phyloP scores from a whole-genome alignment of 805 yeast species.

The Wickerhamiella lipophila region DNA sequence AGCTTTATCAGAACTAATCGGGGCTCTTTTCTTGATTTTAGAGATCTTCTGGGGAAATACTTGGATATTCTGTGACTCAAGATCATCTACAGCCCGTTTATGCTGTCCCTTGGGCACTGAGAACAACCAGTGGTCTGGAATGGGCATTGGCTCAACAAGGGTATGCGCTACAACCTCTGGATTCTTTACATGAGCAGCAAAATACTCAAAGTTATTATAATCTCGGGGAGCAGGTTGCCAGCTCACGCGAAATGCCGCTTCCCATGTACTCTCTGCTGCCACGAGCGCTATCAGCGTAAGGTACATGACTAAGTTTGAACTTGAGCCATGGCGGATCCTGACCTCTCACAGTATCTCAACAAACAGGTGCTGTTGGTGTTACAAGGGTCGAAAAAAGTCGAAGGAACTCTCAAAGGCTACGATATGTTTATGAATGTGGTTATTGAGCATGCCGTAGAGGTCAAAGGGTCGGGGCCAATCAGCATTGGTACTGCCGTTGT shows the following conservation, averaged over 20 bases:
- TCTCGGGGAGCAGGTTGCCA: conserved; percentile 20
- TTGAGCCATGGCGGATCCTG: conserved; percentile 23
- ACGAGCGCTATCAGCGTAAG: not conserved
- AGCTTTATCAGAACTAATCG: not conserved
- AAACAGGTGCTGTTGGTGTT: conserved; percentile 60
- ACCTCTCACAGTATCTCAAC: conserved; percentile 53
- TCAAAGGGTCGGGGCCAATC: conserved; percentile 36
- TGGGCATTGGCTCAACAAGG: conserved; percentile 23
- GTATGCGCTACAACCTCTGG: conserved; percentile 12
- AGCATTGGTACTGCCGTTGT: conserved; percentile 56
- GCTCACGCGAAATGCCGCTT: conserved; percentile 15
- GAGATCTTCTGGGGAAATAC: not conserved
- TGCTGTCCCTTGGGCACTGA: conserved; percentile 11
- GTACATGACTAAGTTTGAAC: conserved; percentile 5
- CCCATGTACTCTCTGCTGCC: conserved; percentile 15
- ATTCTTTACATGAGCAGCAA: conserved; percentile 18
- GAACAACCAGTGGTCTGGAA: conserved; percentile 22
- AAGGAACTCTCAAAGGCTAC: conserved; percentile 76
- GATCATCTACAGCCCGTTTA: conserved; percentile 10
- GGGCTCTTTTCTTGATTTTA: conserved; percentile 3
- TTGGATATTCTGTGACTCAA: not conserved
- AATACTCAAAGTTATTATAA: conserved; percentile 15
- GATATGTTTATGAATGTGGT: conserved; percentile 68
- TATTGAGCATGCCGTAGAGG: conserved; percentile 58
- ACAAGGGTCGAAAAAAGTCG: conserved; percentile 64